Evolutionary conservation across 2,329 filamentous ascomycete genomes (phyloP).

Genomic region (Apiospora arundinis): DNA sequence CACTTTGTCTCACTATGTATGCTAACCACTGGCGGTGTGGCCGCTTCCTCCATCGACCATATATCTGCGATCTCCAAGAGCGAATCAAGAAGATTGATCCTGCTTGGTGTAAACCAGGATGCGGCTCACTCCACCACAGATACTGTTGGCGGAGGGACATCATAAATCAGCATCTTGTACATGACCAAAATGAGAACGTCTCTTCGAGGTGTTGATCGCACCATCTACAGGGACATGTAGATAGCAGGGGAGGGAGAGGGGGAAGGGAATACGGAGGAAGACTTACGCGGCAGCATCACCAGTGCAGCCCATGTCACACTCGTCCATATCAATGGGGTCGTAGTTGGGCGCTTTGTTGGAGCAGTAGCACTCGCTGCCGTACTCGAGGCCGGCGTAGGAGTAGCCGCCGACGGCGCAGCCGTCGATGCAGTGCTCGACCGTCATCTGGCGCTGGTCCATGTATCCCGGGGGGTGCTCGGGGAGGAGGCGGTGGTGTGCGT

Average conservation of each 20-base stretch:
- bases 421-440: constrained; percentile 43
- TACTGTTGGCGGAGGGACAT: neutral
- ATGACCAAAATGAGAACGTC: neutral
- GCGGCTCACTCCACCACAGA: constrained; percentile 5
- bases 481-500: neutral
- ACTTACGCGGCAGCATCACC: constrained; percentile 17
- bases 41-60: no score
- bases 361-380: constrained; percentile 44
- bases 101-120: neutral
- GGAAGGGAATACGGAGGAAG: neutral
- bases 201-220: no score
- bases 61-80: neutral
- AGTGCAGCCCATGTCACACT: constrained; percentile 20
- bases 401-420: constrained; percentile 38
- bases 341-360: constrained; percentile 19
- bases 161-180: neutral
- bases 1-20: neutral
- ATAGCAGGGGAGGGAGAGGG: neutral
- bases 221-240: no score
- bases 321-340: neutral
- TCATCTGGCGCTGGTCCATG: constrained; percentile 39
- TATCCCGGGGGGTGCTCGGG: neutral
- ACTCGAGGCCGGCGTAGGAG: constrained; percentile 46
- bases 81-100: neutral
- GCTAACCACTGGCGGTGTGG: neutral